phyloP scores from a whole-genome alignment of 2,329 filamentous ascomycete species.

The Cordyceps militaris region DNA sequence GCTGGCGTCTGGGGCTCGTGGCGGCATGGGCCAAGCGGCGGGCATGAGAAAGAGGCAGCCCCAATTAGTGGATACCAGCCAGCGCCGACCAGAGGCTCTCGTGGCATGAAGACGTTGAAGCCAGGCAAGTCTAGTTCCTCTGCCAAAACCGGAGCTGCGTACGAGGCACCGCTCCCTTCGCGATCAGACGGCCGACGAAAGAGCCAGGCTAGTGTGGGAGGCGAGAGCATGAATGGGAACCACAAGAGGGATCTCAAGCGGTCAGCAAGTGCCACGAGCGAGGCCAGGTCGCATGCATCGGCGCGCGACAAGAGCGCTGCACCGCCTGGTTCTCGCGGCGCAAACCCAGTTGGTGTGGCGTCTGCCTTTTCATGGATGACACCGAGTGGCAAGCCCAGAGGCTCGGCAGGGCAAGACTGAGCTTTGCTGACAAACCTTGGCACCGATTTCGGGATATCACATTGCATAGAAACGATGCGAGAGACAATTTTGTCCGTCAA shows the following conservation, averaged over 20 bases:
- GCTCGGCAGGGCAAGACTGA: slow-evolving; percentile 23
- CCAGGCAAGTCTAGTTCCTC: slow-evolving; percentile 60
- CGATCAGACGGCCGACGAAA: slow-evolving; percentile 48
- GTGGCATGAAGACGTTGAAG: slow-evolving; percentile 86
- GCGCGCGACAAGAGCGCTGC: slow-evolving; percentile 31
- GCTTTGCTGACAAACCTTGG: background rate
- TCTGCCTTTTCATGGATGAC: slow-evolving; percentile 94
- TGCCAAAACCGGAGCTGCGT: slow-evolving; percentile 42
- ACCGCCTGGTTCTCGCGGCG: slow-evolving; percentile 45
- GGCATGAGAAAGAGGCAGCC: slow-evolving; percentile 48
- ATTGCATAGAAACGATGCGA: background rate
- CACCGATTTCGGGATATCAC: background rate
- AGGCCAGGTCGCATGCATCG: slow-evolving; percentile 23
- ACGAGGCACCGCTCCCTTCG: slow-evolving; percentile 42
- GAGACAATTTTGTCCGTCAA: background rate
- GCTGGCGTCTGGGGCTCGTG: slow-evolving; percentile 63
- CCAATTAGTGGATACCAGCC: slow-evolving; percentile 64
- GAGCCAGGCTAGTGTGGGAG: slow-evolving; percentile 36
- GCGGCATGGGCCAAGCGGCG: slow-evolving; percentile 50
- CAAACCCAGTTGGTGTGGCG: slow-evolving; percentile 85
- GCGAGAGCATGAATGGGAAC: slow-evolving; percentile 21
- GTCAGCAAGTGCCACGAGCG: slow-evolving; percentile 36
- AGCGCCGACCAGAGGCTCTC: slow-evolving; percentile 49
- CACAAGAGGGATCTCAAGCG: slow-evolving; percentile 51
- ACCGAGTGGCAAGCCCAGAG: slow-evolving; percentile 33